These are phyloP conservation scores for Phytophthora pistaciae DNA, from an alignment of 352 stramenopile genomes.

Conservation along the genomic window DNA sequence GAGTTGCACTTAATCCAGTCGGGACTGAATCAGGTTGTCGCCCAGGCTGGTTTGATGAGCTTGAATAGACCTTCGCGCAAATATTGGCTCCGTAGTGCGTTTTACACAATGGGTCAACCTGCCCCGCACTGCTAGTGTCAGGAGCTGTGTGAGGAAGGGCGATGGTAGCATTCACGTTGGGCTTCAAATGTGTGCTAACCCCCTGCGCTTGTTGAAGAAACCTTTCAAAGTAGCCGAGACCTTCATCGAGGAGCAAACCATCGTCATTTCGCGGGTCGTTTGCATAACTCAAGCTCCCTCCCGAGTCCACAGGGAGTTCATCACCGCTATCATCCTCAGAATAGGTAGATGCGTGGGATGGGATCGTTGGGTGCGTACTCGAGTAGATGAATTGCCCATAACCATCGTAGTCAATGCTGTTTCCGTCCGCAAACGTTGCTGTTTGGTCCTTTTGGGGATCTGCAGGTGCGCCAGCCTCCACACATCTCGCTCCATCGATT, in stretches of 20 bases:
- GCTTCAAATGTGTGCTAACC: background rate
- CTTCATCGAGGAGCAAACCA: conserved; percentile 14
- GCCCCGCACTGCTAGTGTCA: background rate
- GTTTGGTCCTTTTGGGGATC: background rate
- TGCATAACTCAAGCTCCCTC: conserved; percentile 6
- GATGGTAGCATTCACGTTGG: background rate
- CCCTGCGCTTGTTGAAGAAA: conserved; percentile 16
- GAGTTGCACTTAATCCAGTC: background rate
- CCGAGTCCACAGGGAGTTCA: conserved; percentile 27
- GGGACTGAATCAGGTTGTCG: background rate
- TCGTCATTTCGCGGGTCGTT: conserved; percentile 11
- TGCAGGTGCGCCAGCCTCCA: background rate
- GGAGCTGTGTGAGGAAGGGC: background rate
- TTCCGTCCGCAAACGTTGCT: background rate
- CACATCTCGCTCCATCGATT: conserved; percentile 7
- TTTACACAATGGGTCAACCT: conserved; percentile 7
- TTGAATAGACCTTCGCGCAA: conserved; percentile 15
- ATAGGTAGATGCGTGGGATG: conserved; percentile 13
- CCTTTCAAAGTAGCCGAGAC: conserved; percentile 23
- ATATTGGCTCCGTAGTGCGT: conserved; percentile 1
- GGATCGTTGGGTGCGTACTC: background rate
- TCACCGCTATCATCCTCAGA: conserved; percentile 22
- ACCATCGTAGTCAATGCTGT: conserved; percentile 15
- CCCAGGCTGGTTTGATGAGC: background rate
- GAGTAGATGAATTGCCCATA: conserved; percentile 17